Percentiles rank a stretch among this genome's conserved stretches.
These are phyloP conservation scores for Neurospora tetraspora DNA, from an alignment of 495 filamentous ascomycete genomes.

Conservation along the genomic window DNA sequence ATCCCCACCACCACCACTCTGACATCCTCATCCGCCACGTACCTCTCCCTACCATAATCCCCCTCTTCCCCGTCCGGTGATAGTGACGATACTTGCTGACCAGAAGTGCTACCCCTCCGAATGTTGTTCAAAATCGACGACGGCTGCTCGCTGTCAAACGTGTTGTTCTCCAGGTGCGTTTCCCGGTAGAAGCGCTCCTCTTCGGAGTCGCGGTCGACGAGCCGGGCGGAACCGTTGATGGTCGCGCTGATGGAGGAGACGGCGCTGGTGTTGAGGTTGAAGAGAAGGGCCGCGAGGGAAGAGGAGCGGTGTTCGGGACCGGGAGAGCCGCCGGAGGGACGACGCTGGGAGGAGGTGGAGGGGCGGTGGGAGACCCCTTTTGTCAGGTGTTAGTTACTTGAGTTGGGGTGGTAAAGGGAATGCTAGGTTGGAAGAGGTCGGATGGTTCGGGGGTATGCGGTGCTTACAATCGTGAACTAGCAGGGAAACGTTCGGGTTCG, in stretches of 20 bases:
- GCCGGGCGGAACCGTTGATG: slow-evolving; percentile 71
- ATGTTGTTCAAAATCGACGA: slow-evolving; percentile 30
- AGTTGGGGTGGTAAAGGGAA: neutral
- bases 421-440: neutral
- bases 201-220: slow-evolving; percentile 61
- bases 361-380: slow-evolving; percentile 80
- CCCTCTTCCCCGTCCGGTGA: slow-evolving; percentile 24
- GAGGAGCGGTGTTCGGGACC: slow-evolving; percentile 48
- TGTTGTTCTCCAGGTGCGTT: slow-evolving; percentile 84
- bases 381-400: neutral
- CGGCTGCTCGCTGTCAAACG: slow-evolving; percentile 48
- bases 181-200: slow-evolving; percentile 76
- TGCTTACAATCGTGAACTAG: slow-evolving; percentile 82
- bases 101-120: slow-evolving; percentile 2
- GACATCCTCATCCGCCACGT: slow-evolving; percentile 60
- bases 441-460: neutral
- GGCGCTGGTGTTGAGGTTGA: slow-evolving; percentile 81
- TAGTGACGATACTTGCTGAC: slow-evolving; percentile 5
- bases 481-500: slow-evolving; percentile 86
- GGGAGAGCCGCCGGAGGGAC: slow-evolving; percentile 48
- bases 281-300: slow-evolving; percentile 67
- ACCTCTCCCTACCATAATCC: slow-evolving; percentile 45
- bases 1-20: slow-evolving; percentile 66
- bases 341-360: slow-evolving; percentile 59
- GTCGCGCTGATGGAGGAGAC: slow-evolving; percentile 88